A percentile compares a stretch with the other conserved stretches of the same genome.
These are phyloP conservation scores for Gynochthodes officinalis DNA, from an alignment of 257 asterid species.

Conservation along the genomic window DNA sequence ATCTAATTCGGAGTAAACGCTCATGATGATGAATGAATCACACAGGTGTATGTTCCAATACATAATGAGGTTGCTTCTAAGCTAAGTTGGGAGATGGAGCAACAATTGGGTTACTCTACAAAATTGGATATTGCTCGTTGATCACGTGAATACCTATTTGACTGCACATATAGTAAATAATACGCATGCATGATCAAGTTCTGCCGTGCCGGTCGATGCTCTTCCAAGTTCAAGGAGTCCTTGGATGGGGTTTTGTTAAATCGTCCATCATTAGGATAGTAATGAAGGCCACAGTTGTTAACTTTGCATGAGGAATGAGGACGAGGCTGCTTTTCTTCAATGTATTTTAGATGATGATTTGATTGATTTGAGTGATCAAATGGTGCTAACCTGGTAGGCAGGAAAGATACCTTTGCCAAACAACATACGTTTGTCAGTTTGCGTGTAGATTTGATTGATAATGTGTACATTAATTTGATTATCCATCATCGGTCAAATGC, in stretches of 20 bases:
- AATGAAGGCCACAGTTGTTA: conserved; percentile 7
- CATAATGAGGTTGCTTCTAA: conserved; percentile 55
- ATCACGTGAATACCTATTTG: too few relatives aligned
- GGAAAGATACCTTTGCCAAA: too few relatives aligned
- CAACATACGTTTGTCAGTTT: neutral
- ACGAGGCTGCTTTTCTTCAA: neutral
- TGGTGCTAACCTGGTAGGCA: conserved; percentile 9
- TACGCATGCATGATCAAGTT: too few relatives aligned
- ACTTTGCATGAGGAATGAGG: too few relatives aligned
- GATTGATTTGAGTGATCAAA: conserved; percentile 6
- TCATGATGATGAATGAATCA: neutral
- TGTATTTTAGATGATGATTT: too few relatives aligned
- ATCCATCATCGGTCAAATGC: too few relatives aligned
- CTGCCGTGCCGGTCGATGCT: too few relatives aligned
- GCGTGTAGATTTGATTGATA: neutral
- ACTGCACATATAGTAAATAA: too few relatives aligned
- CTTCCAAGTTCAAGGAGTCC: too few relatives aligned
- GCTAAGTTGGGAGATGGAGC: conserved; percentile 93
- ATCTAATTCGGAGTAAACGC: too few relatives aligned
- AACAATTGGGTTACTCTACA: conserved; percentile 61
- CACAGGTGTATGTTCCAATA: conserved; percentile 66
- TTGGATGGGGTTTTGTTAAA: neutral
- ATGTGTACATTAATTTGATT: neutral
- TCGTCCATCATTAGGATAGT: neutral
- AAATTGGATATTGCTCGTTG: conserved; percentile 81